phyloP scores from a whole-genome alignment of 2,329 filamentous ascomycete species.

The Alternaria novae-zelandiae region DNA sequence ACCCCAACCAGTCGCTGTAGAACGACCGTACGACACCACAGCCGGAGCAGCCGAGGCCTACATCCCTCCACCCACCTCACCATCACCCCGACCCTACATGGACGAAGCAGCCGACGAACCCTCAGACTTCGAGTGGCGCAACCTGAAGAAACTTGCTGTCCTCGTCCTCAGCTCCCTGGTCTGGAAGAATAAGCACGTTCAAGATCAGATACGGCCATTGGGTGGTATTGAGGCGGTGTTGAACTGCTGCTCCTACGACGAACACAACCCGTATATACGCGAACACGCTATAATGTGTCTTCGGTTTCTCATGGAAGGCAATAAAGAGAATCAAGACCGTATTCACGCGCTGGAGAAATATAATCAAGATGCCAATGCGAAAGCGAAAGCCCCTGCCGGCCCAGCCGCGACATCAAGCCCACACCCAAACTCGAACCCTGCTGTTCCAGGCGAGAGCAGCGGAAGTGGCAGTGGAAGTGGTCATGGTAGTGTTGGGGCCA shows the following conservation, averaged over 20 bases:
- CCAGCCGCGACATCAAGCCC: not conserved
- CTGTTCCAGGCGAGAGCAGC: not conserved
- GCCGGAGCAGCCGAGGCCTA: slow-evolving; percentile 55
- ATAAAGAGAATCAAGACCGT: slow-evolving; percentile 73
- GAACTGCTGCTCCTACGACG: slow-evolving; percentile 89
- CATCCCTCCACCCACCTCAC: slow-evolving; percentile 43
- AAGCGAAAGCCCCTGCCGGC: slow-evolving; percentile 15
- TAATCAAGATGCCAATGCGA: slow-evolving; percentile 26
- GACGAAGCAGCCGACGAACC: slow-evolving; percentile 62
- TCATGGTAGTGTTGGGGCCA: not conserved
- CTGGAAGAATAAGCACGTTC: slow-evolving; percentile 83
- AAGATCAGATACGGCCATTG: slow-evolving; percentile 83
- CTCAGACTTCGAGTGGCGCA: slow-evolving; percentile 73
- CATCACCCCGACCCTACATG: slow-evolving; percentile 55
- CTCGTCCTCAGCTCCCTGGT: slow-evolving; percentile 88
- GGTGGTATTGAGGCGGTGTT: slow-evolving; percentile 87
- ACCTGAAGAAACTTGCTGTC: slow-evolving; percentile 91
- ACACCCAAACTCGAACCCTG: not conserved
- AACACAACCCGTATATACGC: slow-evolving; percentile 91
- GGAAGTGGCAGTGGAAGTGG: not conserved
- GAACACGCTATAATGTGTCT: slow-evolving; percentile 70
- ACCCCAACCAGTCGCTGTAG: slow-evolving; percentile 58
- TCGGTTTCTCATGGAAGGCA: slow-evolving; percentile 69
- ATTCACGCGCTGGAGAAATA: slow-evolving; percentile 65
- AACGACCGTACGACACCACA: slow-evolving; percentile 68